Evolutionary conservation across 257 asterid genomes (phyloP), one percentile per base, ranked within the genome.

Genomic region (Przewalskia tangutica): DNA sequence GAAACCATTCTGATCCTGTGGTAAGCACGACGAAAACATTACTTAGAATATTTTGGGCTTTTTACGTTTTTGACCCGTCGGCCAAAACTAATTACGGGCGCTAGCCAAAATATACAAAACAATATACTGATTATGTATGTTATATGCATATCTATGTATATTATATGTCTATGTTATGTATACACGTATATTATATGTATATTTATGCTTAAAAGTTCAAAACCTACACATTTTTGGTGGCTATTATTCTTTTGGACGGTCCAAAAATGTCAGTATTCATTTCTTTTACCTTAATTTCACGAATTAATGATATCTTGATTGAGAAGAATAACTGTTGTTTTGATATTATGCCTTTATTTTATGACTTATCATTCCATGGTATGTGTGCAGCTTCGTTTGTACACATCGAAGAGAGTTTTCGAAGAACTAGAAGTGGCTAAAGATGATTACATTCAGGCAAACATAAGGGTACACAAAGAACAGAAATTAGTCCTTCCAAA

Each of bases 351-450:
- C 6, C 12, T 32, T 13, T 36, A 13, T 64, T 5, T 6, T 64
- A 32, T 34, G 42, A 4, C 6, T 71, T 55, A 36, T 34, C n/a
- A 46, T 79, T 59, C 20, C 75, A 34, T 65, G 46, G 40, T 46
- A 46, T 0, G 38, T 38, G 2, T 75, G 71, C 89, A 95, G 98
- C 92, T 94, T 77, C 97, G 99, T 10, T 38, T 91, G 60, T 95
- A 90, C 80, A 91, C 97, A 27, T 81, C 96, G 1, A 91, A 91
- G 83, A 88, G 83, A 79, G 92, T 94, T 54, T 91, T 87, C 76
- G 91, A 95, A 75, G 98, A 94, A 73, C 92, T 95, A 7, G 99
- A 95, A 85, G 89, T 92, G 81, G 97, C 97, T 10, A 95, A 94
- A 88, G 99, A 95, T 84, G 98, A 95, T 86, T 92, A 94, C 87